These are phyloP conservation scores for Fusarium domesticum DNA, from an alignment of 2,329 filamentous ascomycete genomes.

Conservation along the genomic window DNA sequence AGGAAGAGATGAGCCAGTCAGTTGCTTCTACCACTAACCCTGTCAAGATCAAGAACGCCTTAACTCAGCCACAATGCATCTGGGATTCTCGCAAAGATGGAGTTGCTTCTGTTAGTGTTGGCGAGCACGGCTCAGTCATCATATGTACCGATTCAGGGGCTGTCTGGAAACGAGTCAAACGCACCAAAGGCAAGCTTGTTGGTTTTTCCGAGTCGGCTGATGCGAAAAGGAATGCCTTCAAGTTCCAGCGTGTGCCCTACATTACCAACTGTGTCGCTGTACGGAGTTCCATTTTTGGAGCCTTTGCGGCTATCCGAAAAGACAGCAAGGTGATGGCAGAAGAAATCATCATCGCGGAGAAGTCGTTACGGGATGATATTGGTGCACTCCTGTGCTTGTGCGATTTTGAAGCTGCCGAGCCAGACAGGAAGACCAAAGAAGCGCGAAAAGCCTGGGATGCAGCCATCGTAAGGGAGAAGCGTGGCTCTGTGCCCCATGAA, in stretches of 20 bases:
- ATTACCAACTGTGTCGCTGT: slow-evolving; percentile 83
- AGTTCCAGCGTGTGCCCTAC: slow-evolving; percentile 86
- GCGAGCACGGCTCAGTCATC: slow-evolving; percentile 91
- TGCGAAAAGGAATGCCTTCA: slow-evolving; percentile 80
- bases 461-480: slow-evolving; percentile 41
- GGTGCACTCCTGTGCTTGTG: slow-evolving; percentile 65
- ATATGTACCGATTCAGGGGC: slow-evolving; percentile 89
- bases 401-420: slow-evolving; percentile 51
- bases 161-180: slow-evolving; percentile 85
- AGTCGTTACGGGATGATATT: slow-evolving; percentile 71
- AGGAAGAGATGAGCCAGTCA: slow-evolving; percentile 56
- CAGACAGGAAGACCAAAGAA: slow-evolving; percentile 28
- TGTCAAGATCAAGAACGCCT: slow-evolving; percentile 78
- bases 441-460: slow-evolving; percentile 41
- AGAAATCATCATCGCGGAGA: slow-evolving; percentile 63
- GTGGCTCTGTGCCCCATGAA: slow-evolving; percentile 49
- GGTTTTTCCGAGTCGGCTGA: slow-evolving; percentile 46
- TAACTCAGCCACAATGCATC: slow-evolving; percentile 75
- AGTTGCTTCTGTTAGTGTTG: slow-evolving; percentile 80
- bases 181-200: slow-evolving; percentile 73
- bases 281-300: slow-evolving; percentile 82
- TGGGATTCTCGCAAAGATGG: slow-evolving; percentile 90
- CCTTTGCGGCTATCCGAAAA: slow-evolving; percentile 81
- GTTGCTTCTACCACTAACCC: slow-evolving; percentile 86
- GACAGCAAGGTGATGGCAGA: slow-evolving; percentile 79